Percentiles rank a stretch among this genome's conserved stretches.
phyloP scores from a whole-genome alignment of 2,329 filamentous ascomycete species.

The Aspergillus clavatus region DNA sequence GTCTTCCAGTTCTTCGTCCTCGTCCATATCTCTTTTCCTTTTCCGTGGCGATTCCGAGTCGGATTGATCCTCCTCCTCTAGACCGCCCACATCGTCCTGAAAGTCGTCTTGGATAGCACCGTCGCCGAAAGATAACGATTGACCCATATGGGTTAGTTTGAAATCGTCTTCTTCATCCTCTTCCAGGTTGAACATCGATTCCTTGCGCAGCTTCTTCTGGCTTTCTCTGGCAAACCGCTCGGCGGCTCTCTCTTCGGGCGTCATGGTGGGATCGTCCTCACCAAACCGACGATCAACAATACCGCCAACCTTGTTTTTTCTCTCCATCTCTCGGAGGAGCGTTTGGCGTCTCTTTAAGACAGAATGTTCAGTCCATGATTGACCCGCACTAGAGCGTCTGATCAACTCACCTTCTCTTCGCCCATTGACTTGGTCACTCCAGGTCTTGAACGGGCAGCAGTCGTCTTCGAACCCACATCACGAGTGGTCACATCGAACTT shows the following conservation, averaged over 20 bases:
- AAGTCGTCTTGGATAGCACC: slow-evolving; percentile 65
- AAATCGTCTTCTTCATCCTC: slow-evolving; percentile 69
- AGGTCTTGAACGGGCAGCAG: slow-evolving; percentile 64
- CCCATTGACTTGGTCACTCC: slow-evolving; percentile 79
- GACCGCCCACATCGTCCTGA: slow-evolving; percentile 61
- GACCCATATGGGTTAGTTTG: slow-evolving; percentile 77
- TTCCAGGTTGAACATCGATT: slow-evolving; percentile 83
- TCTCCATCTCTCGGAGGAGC: slow-evolving; percentile 82
- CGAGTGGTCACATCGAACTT: slow-evolving; percentile 82
- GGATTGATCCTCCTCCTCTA: slow-evolving; percentile 56
- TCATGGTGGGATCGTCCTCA: slow-evolving; percentile 91
- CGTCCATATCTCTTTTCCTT: slow-evolving; percentile 46
- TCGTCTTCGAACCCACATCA: slow-evolving; percentile 45
- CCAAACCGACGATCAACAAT: slow-evolving; percentile 91
- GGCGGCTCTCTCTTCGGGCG: slow-evolving; percentile 84
- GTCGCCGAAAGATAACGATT: slow-evolving; percentile 62
- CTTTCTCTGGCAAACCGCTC: slow-evolving; percentile 89
- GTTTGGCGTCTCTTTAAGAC: slow-evolving; percentile 65
- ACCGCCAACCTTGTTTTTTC: slow-evolving; percentile 83
- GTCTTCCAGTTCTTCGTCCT: slow-evolving; percentile 41
- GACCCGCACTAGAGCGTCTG: neutral
- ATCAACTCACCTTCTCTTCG: slow-evolving; percentile 67
- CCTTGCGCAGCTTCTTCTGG: slow-evolving; percentile 70
- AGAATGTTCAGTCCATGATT: slow-evolving; percentile 11
- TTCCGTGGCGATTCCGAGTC: slow-evolving; percentile 48